Conservation (phyloP, 148 eudicot species). For the Linanthus parryae region DNA sequence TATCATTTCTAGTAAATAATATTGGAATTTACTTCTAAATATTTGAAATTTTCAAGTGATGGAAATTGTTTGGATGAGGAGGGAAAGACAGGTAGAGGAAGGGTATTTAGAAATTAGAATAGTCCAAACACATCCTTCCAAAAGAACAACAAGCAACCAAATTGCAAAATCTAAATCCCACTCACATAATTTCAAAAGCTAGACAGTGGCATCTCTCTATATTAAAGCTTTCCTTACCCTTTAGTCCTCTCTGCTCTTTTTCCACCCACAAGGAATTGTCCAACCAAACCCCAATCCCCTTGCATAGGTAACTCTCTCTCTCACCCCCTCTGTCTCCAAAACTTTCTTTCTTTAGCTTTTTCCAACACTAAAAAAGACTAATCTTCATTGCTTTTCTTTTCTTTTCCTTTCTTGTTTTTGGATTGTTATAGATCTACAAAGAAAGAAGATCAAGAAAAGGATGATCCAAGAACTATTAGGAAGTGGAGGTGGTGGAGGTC, state of each 20-base stretch:
- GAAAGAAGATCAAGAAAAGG: slow-evolving; percentile 13
- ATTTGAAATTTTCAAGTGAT: too few relatives aligned
- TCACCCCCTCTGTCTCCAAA: slow-evolving; percentile 7
- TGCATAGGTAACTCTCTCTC: slow-evolving; percentile 12
- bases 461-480: slow-evolving; percentile 77
- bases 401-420: slow-evolving; percentile 18
- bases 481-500: too few relatives aligned
- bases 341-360: slow-evolving; percentile 22
- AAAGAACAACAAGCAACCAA: slow-evolving; percentile 6
- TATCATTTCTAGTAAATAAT: too few relatives aligned
- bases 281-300: slow-evolving; percentile 9
- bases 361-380: slow-evolving; percentile 10
- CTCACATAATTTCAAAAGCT: background rate
- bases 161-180: slow-evolving; percentile 6
- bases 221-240: slow-evolving; percentile 15
- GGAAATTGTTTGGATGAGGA: too few relatives aligned
- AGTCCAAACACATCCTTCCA: too few relatives aligned
- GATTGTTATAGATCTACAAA: slow-evolving; percentile 32
- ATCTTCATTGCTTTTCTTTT: too few relatives aligned
- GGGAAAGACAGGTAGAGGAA: too few relatives aligned
- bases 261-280: slow-evolving; percentile 17
- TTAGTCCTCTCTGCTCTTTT: slow-evolving; percentile 18
- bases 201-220: too few relatives aligned
- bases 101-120: too few relatives aligned
- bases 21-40: too few relatives aligned